Evolutionary conservation across 345 rosid genomes (phyloP).

Genomic region (Bruguiera parviflora): DNA sequence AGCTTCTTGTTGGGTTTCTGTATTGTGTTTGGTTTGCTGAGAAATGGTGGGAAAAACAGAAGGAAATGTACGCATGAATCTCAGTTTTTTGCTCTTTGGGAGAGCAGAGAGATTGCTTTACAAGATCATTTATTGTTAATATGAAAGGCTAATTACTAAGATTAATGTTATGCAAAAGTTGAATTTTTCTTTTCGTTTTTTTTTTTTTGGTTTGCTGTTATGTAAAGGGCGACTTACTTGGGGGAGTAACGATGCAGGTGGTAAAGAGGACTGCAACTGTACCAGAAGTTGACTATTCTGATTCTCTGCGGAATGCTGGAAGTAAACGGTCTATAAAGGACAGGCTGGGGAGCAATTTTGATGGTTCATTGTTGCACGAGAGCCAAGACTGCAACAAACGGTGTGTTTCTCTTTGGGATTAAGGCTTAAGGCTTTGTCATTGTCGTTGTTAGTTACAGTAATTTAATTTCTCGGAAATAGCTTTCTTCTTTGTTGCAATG

Average conservation of each 20-base stretch:
- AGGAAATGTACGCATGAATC: neutral
- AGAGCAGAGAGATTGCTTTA: too few relatives aligned
- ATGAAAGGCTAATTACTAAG: neutral
- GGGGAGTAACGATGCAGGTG: slow-evolving; percentile 46
- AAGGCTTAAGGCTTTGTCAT: neutral
- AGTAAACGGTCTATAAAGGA: slow-evolving; percentile 81
- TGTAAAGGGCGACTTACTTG: neutral
- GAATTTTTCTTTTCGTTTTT: neutral
- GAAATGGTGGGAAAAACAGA: slow-evolving; percentile 4
- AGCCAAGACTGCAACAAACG: slow-evolving; percentile 48
- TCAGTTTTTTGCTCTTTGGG: neutral
- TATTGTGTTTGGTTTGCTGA: slow-evolving; percentile 14
- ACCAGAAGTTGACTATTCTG: slow-evolving; percentile 34
- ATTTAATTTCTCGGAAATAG: too few relatives aligned
- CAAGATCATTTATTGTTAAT: too few relatives aligned
- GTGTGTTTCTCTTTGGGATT: slow-evolving; percentile 27
- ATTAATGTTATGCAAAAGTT: neutral
- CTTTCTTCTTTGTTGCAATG: too few relatives aligned
- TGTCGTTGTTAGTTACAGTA: neutral
- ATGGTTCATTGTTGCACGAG: slow-evolving; percentile 33
- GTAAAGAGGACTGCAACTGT: slow-evolving; percentile 60
- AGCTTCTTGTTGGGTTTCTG: neutral
- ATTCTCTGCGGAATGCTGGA: slow-evolving; percentile 42
- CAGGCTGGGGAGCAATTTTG: slow-evolving; percentile 61
- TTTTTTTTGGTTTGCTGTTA: neutral